Base-by-base conservation (phyloP, 208 protist genomes). In the Balamuthia mandrillaris region DNA sequence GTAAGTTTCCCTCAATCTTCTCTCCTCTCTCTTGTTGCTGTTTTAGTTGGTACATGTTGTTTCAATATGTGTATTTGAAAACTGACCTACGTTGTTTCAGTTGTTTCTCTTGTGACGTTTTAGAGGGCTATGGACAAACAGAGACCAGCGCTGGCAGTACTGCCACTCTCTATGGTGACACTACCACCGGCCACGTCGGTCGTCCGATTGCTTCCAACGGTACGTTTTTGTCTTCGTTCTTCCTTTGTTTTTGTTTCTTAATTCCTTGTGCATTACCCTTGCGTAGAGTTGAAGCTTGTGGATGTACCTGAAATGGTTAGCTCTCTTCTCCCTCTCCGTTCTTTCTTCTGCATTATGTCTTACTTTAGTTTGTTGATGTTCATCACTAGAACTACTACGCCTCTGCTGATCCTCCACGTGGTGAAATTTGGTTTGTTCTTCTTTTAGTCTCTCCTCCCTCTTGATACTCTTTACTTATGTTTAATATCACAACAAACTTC, bases 271-370 rank as follows among this genome's bases (percentile, higher is more conserved):
- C n/a, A n/a, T n/a, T n/a, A n/a, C n/a, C n/a, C n/a, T n/a, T n/a
- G n/a, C n/a, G n/a, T 24, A 85, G 90, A 98, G 87, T 24, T 98
- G 52, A 95, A 96, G 88, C 90, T 98, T 1, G 91, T 93, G 1
- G 95, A 97, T 86, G 39, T 96, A 10, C 93, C 94, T 14, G 91
- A 95, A 14, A 95, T 95, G 88, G 88, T 93, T n/a, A 93, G 95
- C 63, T 85, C 58, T 18, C 42, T 52, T 0, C 86, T 18, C 2
- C 63, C 2, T 5, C 81, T 39, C 35, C 24, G 0, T 42, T 56
- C 9, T 27, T 33, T 61, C 45, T 78, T 24, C 47, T 35, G 21
- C 24, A 18, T 45, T 39, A 7, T 24, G 18, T 47, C 37, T 39
- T 39, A 51, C 14, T 75, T 35, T 12, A 14, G 7, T 47, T 24